Percentiles rank a stretch among this genome's conserved stretches.
Evolutionary conservation across 2,329 filamentous ascomycete genomes (phyloP).

Genomic region (Fusarium transvaalense): DNA sequence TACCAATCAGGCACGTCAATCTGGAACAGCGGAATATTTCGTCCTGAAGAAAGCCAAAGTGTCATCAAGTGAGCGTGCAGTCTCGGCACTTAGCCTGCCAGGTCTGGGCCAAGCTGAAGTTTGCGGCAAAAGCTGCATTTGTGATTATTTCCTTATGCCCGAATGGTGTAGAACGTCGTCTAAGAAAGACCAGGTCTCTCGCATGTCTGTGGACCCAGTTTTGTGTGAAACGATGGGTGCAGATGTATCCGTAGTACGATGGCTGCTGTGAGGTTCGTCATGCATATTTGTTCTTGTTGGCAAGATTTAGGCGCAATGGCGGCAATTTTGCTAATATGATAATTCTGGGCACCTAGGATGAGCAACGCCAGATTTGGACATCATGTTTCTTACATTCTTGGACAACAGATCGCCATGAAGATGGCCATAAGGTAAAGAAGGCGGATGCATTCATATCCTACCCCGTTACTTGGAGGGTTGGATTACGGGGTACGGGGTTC

Average conservation of each 20-base stretch:
- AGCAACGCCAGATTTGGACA: background rate
- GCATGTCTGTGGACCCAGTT: constrained; percentile 22
- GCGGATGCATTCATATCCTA: constrained; percentile 29
- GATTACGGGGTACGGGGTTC: constrained; percentile 32
- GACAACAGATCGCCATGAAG: constrained; percentile 24
- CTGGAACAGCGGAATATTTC: constrained; percentile 8
- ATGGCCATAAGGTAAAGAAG: constrained; percentile 1
- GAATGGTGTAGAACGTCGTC: constrained; percentile 23
- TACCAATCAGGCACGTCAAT: constrained; percentile 16
- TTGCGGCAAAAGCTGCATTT: constrained; percentile 36
- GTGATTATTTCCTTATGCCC: constrained; percentile 26
- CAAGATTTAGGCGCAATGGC: constrained; percentile 8
- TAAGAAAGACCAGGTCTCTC: constrained; percentile 28
- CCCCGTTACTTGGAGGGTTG: constrained; percentile 23
- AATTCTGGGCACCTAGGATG: background rate
- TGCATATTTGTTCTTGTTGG: constrained; percentile 22
- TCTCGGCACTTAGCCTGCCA: constrained; percentile 31
- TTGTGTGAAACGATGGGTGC: constrained; percentile 32
- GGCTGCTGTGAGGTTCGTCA: constrained; percentile 29
- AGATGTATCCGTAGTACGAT: constrained; percentile 36
- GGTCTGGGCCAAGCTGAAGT: constrained; percentile 32
- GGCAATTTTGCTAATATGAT: constrained; percentile 2
- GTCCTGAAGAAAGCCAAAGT: constrained; percentile 3
- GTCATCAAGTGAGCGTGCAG: background rate
- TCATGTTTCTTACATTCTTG: constrained; percentile 3